phyloP scores from a whole-genome alignment of 345 rosid species.

The Gynandropsis gynandra region DNA sequence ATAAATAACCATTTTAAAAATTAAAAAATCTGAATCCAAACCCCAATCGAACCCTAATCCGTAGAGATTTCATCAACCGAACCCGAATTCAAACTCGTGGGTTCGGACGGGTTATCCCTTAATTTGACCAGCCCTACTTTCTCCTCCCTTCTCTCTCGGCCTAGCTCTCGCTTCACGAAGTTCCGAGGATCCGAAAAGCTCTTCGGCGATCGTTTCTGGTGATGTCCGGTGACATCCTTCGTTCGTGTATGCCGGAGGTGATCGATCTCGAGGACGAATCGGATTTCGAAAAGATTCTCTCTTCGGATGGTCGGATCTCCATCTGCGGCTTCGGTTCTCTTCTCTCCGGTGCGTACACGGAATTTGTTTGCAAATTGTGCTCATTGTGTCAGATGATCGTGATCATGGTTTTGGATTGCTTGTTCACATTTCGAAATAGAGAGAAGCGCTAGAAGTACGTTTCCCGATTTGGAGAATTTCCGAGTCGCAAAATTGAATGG shows the following conservation, averaged over 20 bases:
- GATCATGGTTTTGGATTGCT: slow-evolving; percentile 1
- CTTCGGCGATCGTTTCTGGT: slow-evolving; percentile 17
- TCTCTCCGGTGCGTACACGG: slow-evolving; percentile 56
- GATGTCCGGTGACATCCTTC: slow-evolving; percentile 21
- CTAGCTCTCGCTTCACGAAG: neutral
- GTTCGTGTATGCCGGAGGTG: slow-evolving; percentile 20
- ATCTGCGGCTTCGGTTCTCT: slow-evolving; percentile 94
- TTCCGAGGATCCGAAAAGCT: slow-evolving; percentile 16
- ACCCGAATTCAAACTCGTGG: too few relatives aligned
- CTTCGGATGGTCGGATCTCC: slow-evolving; percentile 64
- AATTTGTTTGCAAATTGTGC: neutral
- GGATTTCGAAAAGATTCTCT: slow-evolving; percentile 48
- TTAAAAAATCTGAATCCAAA: too few relatives aligned
- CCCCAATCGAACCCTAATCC: too few relatives aligned
- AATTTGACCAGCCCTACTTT: neutral
- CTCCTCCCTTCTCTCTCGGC: neutral
- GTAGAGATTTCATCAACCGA: too few relatives aligned
- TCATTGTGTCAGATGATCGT: neutral
- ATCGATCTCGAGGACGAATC: slow-evolving; percentile 45
- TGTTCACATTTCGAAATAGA: slow-evolving; percentile 30
- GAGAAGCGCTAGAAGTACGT: slow-evolving; percentile 81
- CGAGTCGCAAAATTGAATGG: slow-evolving; percentile 68
- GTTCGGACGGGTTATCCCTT: too few relatives aligned
- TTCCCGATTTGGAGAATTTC: slow-evolving; percentile 70
- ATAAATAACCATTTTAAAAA: too few relatives aligned